phyloP scores from a whole-genome alignment of 2,329 filamentous ascomycete genomes.

The Colletotrichum siamense region DNA sequence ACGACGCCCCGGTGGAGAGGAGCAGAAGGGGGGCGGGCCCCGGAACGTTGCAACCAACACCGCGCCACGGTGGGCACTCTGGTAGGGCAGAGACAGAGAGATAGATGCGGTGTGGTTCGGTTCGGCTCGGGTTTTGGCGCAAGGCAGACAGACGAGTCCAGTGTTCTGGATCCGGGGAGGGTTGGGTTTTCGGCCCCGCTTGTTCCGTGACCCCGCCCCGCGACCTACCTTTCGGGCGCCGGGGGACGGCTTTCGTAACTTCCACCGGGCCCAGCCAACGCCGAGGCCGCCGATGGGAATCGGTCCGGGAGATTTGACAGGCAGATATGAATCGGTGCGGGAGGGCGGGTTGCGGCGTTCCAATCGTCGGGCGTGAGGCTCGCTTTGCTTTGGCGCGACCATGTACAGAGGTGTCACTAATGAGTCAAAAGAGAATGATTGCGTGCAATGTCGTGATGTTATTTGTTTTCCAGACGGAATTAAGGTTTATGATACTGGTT shows the following conservation, averaged over 20 bases:
- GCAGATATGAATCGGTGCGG: not conserved
- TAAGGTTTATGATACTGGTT: slow-evolving; percentile 13
- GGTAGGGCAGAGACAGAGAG: not conserved
- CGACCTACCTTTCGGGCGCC: not conserved
- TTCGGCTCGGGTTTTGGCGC: not conserved
- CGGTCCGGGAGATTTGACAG: not conserved
- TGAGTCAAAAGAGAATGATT: not conserved
- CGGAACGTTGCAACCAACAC: not conserved
- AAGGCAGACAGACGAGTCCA: not conserved
- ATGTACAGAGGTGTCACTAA: not conserved
- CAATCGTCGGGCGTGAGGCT: not conserved
- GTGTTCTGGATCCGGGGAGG: not conserved
- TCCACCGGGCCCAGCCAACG: not conserved
- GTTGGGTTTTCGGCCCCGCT: not conserved
- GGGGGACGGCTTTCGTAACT: not conserved
- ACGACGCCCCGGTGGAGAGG: not conserved
- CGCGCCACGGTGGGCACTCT: not conserved
- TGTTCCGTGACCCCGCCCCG: not conserved
- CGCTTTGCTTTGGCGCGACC: not conserved
- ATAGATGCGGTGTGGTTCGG: no score
- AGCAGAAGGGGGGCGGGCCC: not conserved
- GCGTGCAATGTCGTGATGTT: slow-evolving; percentile 19
- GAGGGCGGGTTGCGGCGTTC: not conserved
- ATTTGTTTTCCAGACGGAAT: slow-evolving; percentile 14
- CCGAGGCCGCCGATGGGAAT: not conserved